Percentiles rank a stretch among this genome's conserved stretches.
Evolutionary conservation across 495 filamentous ascomycete genomes (phyloP).

Genomic region (Tuber umbilicatum): DNA sequence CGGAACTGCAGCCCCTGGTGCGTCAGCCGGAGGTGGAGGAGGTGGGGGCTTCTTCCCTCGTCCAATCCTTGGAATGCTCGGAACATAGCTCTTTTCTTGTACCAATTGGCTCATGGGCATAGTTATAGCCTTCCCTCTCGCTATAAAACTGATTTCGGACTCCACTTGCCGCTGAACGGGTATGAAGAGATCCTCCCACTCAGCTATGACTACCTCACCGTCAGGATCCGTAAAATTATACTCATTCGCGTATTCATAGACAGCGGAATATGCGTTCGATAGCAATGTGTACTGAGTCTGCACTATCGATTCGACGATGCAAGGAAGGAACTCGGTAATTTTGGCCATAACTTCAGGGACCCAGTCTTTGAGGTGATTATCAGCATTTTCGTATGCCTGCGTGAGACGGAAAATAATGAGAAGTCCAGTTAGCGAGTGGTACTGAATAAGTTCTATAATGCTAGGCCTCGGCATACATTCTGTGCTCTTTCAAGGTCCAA

Average conservation of each 20-base stretch:
- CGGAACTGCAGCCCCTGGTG: neutral
- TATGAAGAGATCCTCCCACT: slow-evolving; percentile 62
- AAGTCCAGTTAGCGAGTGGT: slow-evolving; percentile 14
- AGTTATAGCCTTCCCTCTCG: slow-evolving; percentile 67
- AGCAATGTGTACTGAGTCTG: slow-evolving; percentile 77
- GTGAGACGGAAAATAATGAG: slow-evolving; percentile 1
- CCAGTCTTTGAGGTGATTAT: slow-evolving; percentile 67
- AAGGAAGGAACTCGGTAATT: slow-evolving; percentile 71
- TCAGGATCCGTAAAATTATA: slow-evolving; percentile 57
- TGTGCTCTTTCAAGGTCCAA: slow-evolving; percentile 61
- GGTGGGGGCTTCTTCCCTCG: slow-evolving; percentile 34
- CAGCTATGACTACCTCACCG: slow-evolving; percentile 62
- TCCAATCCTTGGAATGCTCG: slow-evolving; percentile 24
- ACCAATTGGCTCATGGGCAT: slow-evolving; percentile 49
- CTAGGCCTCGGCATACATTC: slow-evolving; percentile 48
- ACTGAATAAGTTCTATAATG: neutral
- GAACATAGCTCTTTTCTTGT: slow-evolving; percentile 27
- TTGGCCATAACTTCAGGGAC: slow-evolving; percentile 71
- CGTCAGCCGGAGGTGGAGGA: slow-evolving; percentile 26
- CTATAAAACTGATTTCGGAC: slow-evolving; percentile 57
- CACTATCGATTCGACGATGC: slow-evolving; percentile 65
- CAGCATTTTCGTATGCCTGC: slow-evolving; percentile 74
- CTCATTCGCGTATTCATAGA: slow-evolving; percentile 70
- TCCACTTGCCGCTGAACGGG: slow-evolving; percentile 66
- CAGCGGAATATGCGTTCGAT: slow-evolving; percentile 73